Base-by-base conservation (phyloP, 78 protist genomes). In the Dictyostelium intermedium region DNA sequence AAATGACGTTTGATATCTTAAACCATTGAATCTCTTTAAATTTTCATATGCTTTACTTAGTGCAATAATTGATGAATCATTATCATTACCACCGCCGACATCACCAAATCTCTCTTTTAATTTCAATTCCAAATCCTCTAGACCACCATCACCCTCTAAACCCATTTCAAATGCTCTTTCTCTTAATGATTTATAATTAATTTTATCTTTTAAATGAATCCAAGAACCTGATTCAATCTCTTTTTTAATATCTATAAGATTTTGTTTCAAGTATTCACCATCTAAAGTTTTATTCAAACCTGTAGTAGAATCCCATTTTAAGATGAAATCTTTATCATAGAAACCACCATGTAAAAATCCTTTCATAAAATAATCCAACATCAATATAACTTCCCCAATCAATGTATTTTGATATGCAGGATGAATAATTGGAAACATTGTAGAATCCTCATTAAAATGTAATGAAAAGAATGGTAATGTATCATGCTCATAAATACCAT, bases 301-400 rank as follows among this genome's bases (percentile, higher is more conserved):
- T 0, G 8, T 47, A 0, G 4, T 32, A 5, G 32, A 11, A 23
- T 61, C 80, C 80, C 41, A 69, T 25, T 23, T 41, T 2, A 2
- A 8, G 3, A 50, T 9, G 34, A 37, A 76, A 7, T 87, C 83
- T 18, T 43, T 74, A 16, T 13, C 30, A 13, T 60, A 13, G 70
- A 87, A 80, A 27, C 92, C 92, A 25, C 92, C 92, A 87, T 87
- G 77, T 5, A 87, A 23, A 27, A 87, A 87, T 25, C 92, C 83
- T 32, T 87, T 87, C 92, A 87, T 82, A 27, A 27, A 76, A 9
- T 74, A 87, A 47, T 87, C 92, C n/a, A 87, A 82, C 25, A 74
- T 63, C 6, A 80, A 27, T 16, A 87, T 63, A 7, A 87, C 92
- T 14, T 81, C 45, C 1, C 92, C 92, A 10, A 87, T 82, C 1